Evolutionary conservation across 352 stramenopile genomes (phyloP), one percentile per base, ranked within the genome.

Genomic region (Globisporangium lucens): DNA sequence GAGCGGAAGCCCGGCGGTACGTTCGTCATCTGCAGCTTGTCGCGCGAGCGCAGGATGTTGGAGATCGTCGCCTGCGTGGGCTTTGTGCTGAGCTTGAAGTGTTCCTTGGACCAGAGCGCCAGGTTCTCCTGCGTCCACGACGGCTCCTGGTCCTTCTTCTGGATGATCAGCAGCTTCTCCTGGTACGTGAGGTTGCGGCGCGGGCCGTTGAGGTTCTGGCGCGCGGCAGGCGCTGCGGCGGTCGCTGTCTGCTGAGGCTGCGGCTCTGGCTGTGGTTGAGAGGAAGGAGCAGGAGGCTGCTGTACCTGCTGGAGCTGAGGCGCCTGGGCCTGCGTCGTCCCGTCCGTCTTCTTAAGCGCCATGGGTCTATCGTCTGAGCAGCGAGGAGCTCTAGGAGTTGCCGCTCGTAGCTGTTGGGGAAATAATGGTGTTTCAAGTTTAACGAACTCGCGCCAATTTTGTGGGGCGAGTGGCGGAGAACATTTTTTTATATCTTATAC

Each of bases 31-130:
- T 82, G 71, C 55, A 88, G 74, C 38, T 80, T 80, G 29, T 85
- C 73, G 60, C 79, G 78, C 47, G 63, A 61, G 47, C 78, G 73
- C 61, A 90, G 63, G 30, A 87, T 76, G 63, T 90, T 89, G 53
- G 82, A 90, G 72, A 90, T 87, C 15, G 82, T 87, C 61, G 79
- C 79, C 64, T 88, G 80, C 33, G 78, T 88, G n/a, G 80, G 82
- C 61, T 77, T 79, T 4, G 51, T 75, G 46, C 69, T 58, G 30
- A 89, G 74, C 24, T 70, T 61, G 63, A 90, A 87, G 65, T 78
- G 67, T 63, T 89, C 77, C 58, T 76, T 80, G 12, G 80, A 75
- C 82, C 82, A 90, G 20, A 77, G 64, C 60, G 76, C 75, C 61
- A 89, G 74, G 52, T 75, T 77, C 47, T 79, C 69, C 66, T 89